Conservation (phyloP, 345 rosid genomes). For the Acer yangbiense region DNA sequence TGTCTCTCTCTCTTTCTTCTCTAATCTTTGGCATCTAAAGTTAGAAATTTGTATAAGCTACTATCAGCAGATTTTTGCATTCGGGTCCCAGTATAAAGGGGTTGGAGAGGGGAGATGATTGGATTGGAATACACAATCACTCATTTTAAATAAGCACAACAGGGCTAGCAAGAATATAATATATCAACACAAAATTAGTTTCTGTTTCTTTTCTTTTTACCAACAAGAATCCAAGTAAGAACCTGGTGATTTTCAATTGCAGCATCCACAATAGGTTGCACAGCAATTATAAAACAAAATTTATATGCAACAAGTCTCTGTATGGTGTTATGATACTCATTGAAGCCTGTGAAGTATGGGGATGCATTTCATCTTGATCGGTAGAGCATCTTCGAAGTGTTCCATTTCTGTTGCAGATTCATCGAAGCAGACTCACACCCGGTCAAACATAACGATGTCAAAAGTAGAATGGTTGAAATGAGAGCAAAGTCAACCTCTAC, state of each 20-base stretch:
- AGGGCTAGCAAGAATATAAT: not conserved
- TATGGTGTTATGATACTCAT: not conserved
- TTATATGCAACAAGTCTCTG: not conserved
- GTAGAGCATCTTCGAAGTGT: not conserved
- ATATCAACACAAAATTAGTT: not conserved
- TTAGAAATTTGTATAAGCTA: not conserved
- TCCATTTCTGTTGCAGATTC: constrained; percentile 8
- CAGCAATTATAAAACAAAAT: constrained; percentile 7
- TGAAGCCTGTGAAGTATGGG: constrained; percentile 5
- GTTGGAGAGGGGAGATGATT: not conserved
- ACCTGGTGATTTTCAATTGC: not conserved
- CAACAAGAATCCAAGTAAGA: not conserved
- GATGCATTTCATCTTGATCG: constrained; percentile 5
- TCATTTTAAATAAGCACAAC: not conserved
- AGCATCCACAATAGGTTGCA: not conserved
- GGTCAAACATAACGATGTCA: not conserved
- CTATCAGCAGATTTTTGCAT: not conserved
- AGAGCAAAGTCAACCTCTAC: not conserved
- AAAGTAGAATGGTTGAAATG: not conserved
- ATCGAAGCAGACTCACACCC: not conserved
- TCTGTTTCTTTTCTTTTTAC: not conserved
- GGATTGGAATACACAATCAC: not conserved
- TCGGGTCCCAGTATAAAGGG: not conserved
- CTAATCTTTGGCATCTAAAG: not conserved
- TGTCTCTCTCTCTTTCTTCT: no score